phyloP scores from a whole-genome alignment of 2,329 filamentous ascomycete species.

The Colletotrichum coccodes region DNA sequence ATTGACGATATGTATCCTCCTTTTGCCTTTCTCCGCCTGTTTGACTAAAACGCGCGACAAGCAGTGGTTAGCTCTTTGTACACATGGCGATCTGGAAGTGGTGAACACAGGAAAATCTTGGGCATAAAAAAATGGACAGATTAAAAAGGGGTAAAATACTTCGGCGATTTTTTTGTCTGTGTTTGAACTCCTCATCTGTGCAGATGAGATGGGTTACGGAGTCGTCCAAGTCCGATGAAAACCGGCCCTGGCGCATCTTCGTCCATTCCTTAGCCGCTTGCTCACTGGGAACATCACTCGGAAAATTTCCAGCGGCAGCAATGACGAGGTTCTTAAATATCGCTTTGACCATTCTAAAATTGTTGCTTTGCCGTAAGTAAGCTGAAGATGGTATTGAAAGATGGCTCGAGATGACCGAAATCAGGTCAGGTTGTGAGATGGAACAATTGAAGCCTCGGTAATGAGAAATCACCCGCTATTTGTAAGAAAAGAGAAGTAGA shows the following conservation, averaged over 20 bases:
- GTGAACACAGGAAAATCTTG: neutral
- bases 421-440: neutral
- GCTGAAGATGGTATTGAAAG: neutral
- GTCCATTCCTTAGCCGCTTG: conserved; percentile 72
- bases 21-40: conserved; percentile 46
- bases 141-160: conserved; percentile 5
- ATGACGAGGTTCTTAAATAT: conserved; percentile 66
- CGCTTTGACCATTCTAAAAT: conserved; percentile 30
- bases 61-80: neutral
- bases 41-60: conserved; percentile 46
- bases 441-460: neutral
- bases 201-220: conserved; percentile 79
- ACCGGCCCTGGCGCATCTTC: conserved; percentile 67
- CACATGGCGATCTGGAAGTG: neutral
- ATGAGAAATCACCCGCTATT: neutral
- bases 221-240: conserved; percentile 59
- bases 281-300: conserved; percentile 44
- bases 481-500: neutral
- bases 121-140: neutral
- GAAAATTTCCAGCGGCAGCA: conserved; percentile 67
- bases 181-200: conserved; percentile 69
- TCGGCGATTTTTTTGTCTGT: conserved; percentile 5
- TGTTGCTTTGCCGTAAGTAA: neutral
- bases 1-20: conserved; percentile 53
- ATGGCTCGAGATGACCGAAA: neutral